phyloP scores from a whole-genome alignment of 371 early-diverging fungal species.

The Cokeromyces recurvatus region DNA sequence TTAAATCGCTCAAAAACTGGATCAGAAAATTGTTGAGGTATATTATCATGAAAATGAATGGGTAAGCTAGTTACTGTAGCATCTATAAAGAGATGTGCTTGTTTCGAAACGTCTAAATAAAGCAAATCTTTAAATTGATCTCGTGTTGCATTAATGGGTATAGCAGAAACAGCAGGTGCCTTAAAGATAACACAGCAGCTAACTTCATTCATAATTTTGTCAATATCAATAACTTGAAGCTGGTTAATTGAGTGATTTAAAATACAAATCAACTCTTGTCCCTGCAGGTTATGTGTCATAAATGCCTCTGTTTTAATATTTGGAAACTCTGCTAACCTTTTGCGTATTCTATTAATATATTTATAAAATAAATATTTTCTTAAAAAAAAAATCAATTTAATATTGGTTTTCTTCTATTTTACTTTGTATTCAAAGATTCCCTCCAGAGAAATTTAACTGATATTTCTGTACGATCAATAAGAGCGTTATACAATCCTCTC shows the following conservation, averaged over 20 bases:
- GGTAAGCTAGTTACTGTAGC: constrained; percentile 1
- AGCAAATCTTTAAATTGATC: constrained; percentile 30
- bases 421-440: too few species aligned
- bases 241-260: constrained; percentile 18
- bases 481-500: constrained; percentile 6
- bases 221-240: constrained; percentile 7
- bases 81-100: constrained; percentile 5
- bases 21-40: constrained; percentile 30
- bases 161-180: constrained; percentile 26
- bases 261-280: constrained; percentile 31
- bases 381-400: constrained; percentile 3
- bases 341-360: neutral
- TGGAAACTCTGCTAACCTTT: neutral
- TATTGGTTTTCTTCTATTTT: too few species aligned
- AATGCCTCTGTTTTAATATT: constrained; percentile 15
- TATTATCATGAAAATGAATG: neutral
- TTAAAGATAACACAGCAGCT: constrained; percentile 21
- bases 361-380: too few species aligned
- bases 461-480: constrained; percentile 17
- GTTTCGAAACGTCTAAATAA: constrained; percentile 10
- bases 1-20: constrained; percentile 44
- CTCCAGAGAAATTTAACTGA: constrained; percentile 30
- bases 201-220: neutral
- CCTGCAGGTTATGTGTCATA: constrained; percentile 21
- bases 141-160: constrained; percentile 43